A percentile compares a stretch with the other conserved stretches of the same genome.
Conservation (phyloP, 2,329 filamentous ascomycete species). For the Mycosphaerella sp. region DNA sequence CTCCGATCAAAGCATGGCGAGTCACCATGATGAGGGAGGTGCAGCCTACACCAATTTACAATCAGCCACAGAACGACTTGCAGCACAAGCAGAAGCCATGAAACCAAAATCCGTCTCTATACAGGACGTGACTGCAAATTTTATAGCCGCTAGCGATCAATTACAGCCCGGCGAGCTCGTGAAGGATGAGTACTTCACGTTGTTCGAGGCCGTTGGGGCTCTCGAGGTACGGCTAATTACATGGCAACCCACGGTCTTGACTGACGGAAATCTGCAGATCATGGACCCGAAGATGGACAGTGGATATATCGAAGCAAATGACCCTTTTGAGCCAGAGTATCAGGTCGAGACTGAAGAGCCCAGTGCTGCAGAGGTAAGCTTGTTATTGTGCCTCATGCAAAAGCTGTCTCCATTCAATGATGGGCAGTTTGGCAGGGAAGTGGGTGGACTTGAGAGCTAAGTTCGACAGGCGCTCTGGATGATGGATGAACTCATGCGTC, state of each 20-base stretch:
- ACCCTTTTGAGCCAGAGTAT: slow-evolving; percentile 69
- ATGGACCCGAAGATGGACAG: slow-evolving; percentile 99
- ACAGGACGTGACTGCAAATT: slow-evolving; percentile 34
- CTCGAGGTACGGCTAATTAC: slow-evolving; percentile 51
- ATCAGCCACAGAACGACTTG: slow-evolving; percentile 16
- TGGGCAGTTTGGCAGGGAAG: background rate
- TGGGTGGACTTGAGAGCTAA: background rate
- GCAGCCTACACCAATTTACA: background rate
- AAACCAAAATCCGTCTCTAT: slow-evolving; percentile 7
- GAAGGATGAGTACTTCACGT: slow-evolving; percentile 88
- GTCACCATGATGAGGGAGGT: background rate
- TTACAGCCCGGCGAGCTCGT: slow-evolving; percentile 75
- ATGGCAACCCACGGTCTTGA: background rate
- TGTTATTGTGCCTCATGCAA: background rate
- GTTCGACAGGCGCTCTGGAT: slow-evolving; percentile 73
- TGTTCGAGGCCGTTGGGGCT: slow-evolving; percentile 89
- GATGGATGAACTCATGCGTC: slow-evolving; percentile 85
- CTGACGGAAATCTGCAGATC: slow-evolving; percentile 54
- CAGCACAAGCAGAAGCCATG: slow-evolving; percentile 25
- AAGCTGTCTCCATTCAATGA: background rate
- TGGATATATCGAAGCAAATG: slow-evolving; percentile 69
- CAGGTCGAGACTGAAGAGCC: slow-evolving; percentile 21
- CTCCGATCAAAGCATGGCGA: background rate
- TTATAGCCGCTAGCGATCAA: slow-evolving; percentile 35
- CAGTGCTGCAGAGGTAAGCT: slow-evolving; percentile 36